Conservation (phyloP, 257 asterid genomes). For the Solanum medicagineum region DNA sequence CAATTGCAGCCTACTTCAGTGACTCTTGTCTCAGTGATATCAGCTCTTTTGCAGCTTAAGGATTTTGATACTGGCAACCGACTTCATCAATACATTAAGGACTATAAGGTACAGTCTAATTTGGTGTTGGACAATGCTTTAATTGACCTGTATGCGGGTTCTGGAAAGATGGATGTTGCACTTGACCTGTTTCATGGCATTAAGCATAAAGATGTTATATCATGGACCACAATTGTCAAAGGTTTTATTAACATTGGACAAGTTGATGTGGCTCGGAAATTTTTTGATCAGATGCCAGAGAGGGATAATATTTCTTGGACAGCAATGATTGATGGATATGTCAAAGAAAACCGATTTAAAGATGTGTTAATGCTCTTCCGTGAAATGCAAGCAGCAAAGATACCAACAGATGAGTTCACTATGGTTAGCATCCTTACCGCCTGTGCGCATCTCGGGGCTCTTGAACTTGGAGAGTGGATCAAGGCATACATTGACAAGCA, state of each 20-base stretch:
- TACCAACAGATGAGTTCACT: constrained; percentile 16
- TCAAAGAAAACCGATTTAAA: constrained; percentile 11
- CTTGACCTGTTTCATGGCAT: constrained; percentile 6
- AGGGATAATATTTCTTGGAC: constrained; percentile 25
- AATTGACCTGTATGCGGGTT: constrained; percentile 9
- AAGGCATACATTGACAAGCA: constrained; percentile 11
- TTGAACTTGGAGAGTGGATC: constrained; percentile 19
- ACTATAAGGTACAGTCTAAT: constrained; percentile 3
- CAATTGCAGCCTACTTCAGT: constrained; percentile 9
- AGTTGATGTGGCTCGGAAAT: constrained; percentile 12
- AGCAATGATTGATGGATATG: constrained; percentile 18
- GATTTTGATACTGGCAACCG: constrained; percentile 8
- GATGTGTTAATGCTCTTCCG: constrained; percentile 17
- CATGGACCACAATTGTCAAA: constrained; percentile 18
- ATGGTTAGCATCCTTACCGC: constrained; percentile 18
- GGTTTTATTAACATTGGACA: constrained; percentile 10
- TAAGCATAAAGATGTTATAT: constrained; percentile 15
- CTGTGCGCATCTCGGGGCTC: constrained; percentile 26
- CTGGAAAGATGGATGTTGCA: constrained; percentile 13
- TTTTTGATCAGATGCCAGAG: constrained; percentile 21
- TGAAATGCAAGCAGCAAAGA: constrained; percentile 16
- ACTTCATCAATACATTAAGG: constrained; percentile 13
- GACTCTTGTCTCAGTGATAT: constrained; percentile 13
- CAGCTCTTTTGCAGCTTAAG: constrained; percentile 17
- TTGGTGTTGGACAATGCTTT: constrained; percentile 13